Base-by-base conservation (phyloP, 768 basidiomycete genomes). In the Pisolithus orientalis region DNA sequence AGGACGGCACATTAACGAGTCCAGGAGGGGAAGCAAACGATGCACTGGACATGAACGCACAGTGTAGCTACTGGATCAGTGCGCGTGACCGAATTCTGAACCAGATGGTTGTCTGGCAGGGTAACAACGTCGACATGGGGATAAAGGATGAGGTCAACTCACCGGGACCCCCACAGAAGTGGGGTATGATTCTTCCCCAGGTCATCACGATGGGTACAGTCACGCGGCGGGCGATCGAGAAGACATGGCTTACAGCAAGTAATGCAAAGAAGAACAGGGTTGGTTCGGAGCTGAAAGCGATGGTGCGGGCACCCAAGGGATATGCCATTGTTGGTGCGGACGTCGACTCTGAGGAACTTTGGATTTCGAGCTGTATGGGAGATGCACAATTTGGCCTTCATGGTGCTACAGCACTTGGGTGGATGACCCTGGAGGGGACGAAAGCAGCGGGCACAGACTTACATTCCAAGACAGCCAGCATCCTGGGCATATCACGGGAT, bases 391-490 rank as follows among this genome's bases (percentile, higher is more conserved):
- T 99, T 66, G 96, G 95, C 8, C 66, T 95, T 52, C 94, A 99
- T 59, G 95, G 95, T 10, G 92, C 94, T 10, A 94, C 94, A 3
- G 94, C 95, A 2, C 84, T 99, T 40, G 95, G 96, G 3, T 98
- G 95, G 95, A 98, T 99, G 95, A 97, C 94, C 14, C 79, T 99
- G 28, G 96, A 98, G 67, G 94, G 96, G 1, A 95, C 94, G 14
- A 98, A 98, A 69, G 79, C 85, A 0, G 86, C 88, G 0, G 94
- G 94, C 5, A 98, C 95, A 6, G 95, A 99, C 71, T 71, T 99
- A 29, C 95, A 97, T 63, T 97, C 94, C 10, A 96, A 96, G 72
- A 95, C 94, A 2, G 96, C 95, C 10, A 81, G 71, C 53, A 98
- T 98, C 62, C 74, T 98, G 38, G 90, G 90, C 16, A 94, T 94